Conservation (phyloP, 768 basidiomycete genomes). For the Antrodiella citrinella region DNA sequence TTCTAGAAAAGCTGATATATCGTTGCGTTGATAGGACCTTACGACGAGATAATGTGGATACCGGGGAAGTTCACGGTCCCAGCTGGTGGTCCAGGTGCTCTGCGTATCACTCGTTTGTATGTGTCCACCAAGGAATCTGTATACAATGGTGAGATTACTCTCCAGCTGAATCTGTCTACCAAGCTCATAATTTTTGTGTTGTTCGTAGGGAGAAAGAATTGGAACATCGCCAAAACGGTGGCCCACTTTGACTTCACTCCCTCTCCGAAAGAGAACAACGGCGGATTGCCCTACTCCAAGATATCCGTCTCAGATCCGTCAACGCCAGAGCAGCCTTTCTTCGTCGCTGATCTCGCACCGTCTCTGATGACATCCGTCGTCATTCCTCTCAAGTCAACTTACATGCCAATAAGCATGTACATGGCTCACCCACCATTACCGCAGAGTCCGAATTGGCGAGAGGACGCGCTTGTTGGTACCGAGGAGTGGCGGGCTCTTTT, state of each 20-base stretch:
- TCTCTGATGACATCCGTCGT: not conserved
- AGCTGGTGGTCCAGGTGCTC: not conserved
- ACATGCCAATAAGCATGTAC: not conserved
- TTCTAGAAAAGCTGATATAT: not conserved
- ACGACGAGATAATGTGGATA: constrained; percentile 6
- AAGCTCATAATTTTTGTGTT: not conserved
- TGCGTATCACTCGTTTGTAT: constrained; percentile 6
- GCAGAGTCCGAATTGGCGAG: constrained; percentile 7
- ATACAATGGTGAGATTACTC: constrained; percentile 4
- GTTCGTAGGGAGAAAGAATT: constrained; percentile 5
- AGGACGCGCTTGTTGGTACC: constrained; percentile 5
- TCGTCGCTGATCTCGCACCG: constrained; percentile 2
- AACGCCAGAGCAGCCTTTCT: constrained; percentile 5
- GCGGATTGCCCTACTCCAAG: constrained; percentile 5
- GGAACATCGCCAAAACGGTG: constrained; percentile 4
- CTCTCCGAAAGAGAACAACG: not conserved
- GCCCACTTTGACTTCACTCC: constrained; percentile 9
- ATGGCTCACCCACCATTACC: constrained; percentile 6
- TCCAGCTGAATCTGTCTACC: not conserved
- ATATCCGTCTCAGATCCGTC: not conserved
- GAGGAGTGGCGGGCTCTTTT: constrained; percentile 1
- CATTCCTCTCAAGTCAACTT: constrained; percentile 1
- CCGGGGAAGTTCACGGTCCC: constrained; percentile 7
- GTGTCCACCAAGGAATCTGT: constrained; percentile 5
- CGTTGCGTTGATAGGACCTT: constrained; percentile 1